Evolutionary conservation across 140 eudicot species (phyloP), one percentile per base, ranked within the genome.

Genomic region (Ambrosia hybrid): DNA sequence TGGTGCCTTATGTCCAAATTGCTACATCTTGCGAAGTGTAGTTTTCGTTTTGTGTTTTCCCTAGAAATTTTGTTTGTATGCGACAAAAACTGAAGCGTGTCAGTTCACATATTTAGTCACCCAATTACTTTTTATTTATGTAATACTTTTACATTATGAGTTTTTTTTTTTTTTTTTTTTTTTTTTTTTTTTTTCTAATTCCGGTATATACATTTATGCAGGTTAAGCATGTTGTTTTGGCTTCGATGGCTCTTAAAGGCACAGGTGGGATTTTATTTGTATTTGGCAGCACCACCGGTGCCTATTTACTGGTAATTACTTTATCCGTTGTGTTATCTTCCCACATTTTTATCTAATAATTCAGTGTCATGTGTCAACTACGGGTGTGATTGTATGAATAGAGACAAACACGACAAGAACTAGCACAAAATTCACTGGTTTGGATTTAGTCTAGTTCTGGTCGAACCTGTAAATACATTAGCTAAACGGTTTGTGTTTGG

Each of bases 211-310:
- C 51, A 2, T 57, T 53, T 60, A 64, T 82, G 15, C 84, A 91
- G 97, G 85, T 66, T 52, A 85, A 78, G 79, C 81, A 84, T 56
- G 62, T 92, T 38, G 95, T 89, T 67, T 85, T 86, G 46, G 83
- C 68, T 55, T 77, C 84, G 53, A 83, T 92, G 55, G 77, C 71
- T 55, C 79, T 85, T 30, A 86, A 92, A 75, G 96, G 95, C 16
- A 57, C 89, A 3, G 98, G 98, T 4, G 93, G 98, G 58, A 77
- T 89, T 52, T 71, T 92, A 65, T 92, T 92, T 68, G 87, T 92
- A 71, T 79, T 86, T 74, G 96, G 98, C 62, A 89, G 96, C 81
- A 68, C 80, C 12, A 41, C 76, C 34, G 95, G 96, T 43, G 98
- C 98, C 60, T 77, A 68, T 78, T 76, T 92, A 60, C 86, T 89